phyloP scores from a whole-genome alignment of 805 yeast genomes.

The Suhomyces faveliae region DNA sequence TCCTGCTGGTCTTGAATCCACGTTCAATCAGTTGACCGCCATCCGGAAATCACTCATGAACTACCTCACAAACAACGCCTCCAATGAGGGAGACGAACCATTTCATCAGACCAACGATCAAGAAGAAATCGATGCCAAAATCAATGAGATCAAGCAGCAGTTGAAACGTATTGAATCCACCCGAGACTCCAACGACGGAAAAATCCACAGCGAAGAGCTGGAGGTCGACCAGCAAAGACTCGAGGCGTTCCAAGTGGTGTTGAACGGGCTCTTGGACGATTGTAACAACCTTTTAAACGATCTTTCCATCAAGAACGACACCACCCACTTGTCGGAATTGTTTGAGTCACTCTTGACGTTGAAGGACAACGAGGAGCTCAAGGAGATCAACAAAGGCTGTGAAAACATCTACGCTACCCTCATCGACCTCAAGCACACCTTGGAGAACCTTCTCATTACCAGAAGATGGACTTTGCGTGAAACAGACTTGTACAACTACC shows the following conservation, averaged over 20 bases:
- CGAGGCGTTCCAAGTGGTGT: slow-evolving; percentile 41
- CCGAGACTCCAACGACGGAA: slow-evolving; percentile 54
- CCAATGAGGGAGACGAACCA: not conserved
- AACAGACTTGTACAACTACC: slow-evolving; percentile 86
- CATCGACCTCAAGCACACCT: slow-evolving; percentile 61
- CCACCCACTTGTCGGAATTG: slow-evolving; percentile 19
- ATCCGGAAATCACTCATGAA: slow-evolving; percentile 61
- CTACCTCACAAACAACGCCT: slow-evolving; percentile 21
- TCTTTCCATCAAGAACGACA: slow-evolving; percentile 47
- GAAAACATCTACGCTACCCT: slow-evolving; percentile 63
- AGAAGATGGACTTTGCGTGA: slow-evolving; percentile 97
- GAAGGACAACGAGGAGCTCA: slow-evolving; percentile 40
- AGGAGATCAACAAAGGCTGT: slow-evolving; percentile 17
- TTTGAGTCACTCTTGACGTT: slow-evolving; percentile 23
- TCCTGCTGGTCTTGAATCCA: slow-evolving; percentile 36
- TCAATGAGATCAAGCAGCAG: slow-evolving; percentile 20
- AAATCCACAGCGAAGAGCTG: slow-evolving; percentile 32
- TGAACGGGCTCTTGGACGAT: slow-evolving; percentile 79
- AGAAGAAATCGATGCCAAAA: slow-evolving; percentile 11
- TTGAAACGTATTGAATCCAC: slow-evolving; percentile 30
- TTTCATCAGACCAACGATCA: not conserved
- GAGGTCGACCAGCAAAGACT: slow-evolving; percentile 21
- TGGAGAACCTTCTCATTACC: slow-evolving; percentile 83
- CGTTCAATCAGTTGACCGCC: slow-evolving; percentile 59
- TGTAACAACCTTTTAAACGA: slow-evolving; percentile 75